Percentiles rank a stretch among this genome's conserved stretches.
Evolutionary conservation across 805 yeast genomes (phyloP).

Genomic region (Saturnispora gosingensis): DNA sequence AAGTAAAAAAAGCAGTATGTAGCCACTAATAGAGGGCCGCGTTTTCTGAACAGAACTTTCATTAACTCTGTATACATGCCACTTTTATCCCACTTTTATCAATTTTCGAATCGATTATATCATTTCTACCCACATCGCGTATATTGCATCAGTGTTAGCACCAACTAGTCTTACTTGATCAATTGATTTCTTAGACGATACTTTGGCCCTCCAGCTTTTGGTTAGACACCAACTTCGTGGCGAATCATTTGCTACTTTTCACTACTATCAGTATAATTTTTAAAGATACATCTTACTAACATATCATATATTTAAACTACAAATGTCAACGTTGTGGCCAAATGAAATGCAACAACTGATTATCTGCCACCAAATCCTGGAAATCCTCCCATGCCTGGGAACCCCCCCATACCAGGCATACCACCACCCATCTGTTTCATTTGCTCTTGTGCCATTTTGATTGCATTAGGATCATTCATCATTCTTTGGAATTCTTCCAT

Average conservation of each 20-base stretch:
- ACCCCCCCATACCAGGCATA: conserved; percentile 7
- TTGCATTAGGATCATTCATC: conserved; percentile 14
- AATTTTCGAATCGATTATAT: no score
- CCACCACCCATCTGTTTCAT: conserved; percentile 43
- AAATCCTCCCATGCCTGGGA: not conserved
- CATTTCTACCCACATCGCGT: no score
- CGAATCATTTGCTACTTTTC: no score
- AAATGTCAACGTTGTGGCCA: not conserved
- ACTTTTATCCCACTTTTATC: not conserved
- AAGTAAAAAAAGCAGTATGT: no score
- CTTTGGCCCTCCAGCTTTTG: no score
- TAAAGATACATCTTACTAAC: not conserved
- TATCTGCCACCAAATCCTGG: conserved; percentile 3
- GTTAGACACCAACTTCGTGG: no score
- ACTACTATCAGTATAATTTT: not conserved
- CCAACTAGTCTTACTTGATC: no score
- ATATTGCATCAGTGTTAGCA: no score
- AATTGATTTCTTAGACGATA: no score
- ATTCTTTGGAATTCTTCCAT: conserved; percentile 9
- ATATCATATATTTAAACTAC: not conserved
- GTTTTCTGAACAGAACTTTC: no score
- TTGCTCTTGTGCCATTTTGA: conserved; percentile 42
- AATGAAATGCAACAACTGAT: not conserved
- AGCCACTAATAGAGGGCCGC: no score
- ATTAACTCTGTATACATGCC: not conserved